phyloP scores from a whole-genome alignment of 176 grass and related monocot genomes.

The Juncus effusus region DNA sequence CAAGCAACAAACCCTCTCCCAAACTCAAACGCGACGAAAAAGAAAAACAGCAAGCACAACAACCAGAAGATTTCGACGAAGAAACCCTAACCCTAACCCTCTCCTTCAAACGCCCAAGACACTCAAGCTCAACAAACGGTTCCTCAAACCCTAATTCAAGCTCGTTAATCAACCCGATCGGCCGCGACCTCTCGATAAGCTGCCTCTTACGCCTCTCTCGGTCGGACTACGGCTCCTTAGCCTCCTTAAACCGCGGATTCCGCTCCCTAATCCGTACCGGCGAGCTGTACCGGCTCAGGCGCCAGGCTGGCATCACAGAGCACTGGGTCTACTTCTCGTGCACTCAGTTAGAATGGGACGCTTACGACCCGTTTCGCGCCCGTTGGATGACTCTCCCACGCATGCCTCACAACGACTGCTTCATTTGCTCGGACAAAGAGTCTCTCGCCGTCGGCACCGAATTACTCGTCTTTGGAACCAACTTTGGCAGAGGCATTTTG shows the following conservation, averaged over 20 bases:
- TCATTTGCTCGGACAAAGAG: conserved; percentile 89
- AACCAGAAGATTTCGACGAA: conserved; percentile 23
- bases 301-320: conserved; percentile 63
- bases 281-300: conserved; percentile 65
- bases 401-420: conserved; percentile 90
- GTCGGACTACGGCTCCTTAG: conserved; percentile 75
- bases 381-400: conserved; percentile 89
- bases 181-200: conserved; percentile 77
- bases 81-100: conserved; percentile 20
- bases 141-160: conserved; percentile 50
- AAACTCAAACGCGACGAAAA: conserved; percentile 12
- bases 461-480: conserved; percentile 74
- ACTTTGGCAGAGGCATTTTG: conserved; percentile 74
- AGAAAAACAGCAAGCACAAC: not conserved
- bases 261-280: conserved; percentile 58
- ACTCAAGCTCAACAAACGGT: conserved; percentile 18
- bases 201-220: conserved; percentile 71
- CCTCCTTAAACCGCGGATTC: conserved; percentile 60
- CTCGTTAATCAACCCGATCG: conserved; percentile 71
- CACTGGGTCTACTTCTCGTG: conserved; percentile 99
- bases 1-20: conserved; percentile 51
- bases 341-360: conserved; percentile 84
- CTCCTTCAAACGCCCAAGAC: conserved; percentile 19
- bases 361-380: conserved; percentile 68
- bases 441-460: conserved; percentile 90